Evolutionary conservation across 2,329 filamentous ascomycete species (phyloP).

Genomic region (Neopestalotiopsis sp.): DNA sequence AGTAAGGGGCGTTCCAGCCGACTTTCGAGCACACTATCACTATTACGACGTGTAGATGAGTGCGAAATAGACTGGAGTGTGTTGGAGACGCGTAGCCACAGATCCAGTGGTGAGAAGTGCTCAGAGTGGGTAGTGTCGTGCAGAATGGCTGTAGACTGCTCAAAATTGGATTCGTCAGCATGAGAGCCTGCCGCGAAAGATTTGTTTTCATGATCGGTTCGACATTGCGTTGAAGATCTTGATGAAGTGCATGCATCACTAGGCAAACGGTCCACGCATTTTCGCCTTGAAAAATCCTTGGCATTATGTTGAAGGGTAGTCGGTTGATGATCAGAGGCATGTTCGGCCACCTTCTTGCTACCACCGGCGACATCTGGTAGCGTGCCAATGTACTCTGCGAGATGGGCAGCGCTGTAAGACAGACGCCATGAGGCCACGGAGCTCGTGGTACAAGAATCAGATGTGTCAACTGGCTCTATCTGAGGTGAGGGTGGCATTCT

Average conservation of each 20-base stretch:
- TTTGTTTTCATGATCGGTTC: neutral
- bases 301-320: neutral
- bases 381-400: slow-evolving; percentile 23
- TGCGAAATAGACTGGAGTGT: slow-evolving; percentile 10
- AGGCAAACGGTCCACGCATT: neutral
- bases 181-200: neutral
- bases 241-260: too few species aligned
- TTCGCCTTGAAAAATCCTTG: neutral
- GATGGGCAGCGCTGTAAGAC: slow-evolving; percentile 33
- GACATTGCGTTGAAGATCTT: neutral
- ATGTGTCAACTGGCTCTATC: slow-evolving; percentile 26
- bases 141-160: slow-evolving; percentile 18
- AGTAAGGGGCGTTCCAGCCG: neutral
- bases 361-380: neutral
- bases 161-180: slow-evolving; percentile 2
- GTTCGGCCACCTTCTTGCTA: neutral
- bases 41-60: slow-evolving; percentile 16
- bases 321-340: neutral
- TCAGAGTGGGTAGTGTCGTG: slow-evolving; percentile 24
- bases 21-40: slow-evolving; percentile 14
- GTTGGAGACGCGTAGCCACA: slow-evolving; percentile 33
- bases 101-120: slow-evolving; percentile 33
- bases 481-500: slow-evolving; percentile 30
- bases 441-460: slow-evolving; percentile 28
- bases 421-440: slow-evolving; percentile 36